phyloP scores from a whole-genome alignment of 2,329 filamentous ascomycete species.

The Scleromitrula shiraiana region DNA sequence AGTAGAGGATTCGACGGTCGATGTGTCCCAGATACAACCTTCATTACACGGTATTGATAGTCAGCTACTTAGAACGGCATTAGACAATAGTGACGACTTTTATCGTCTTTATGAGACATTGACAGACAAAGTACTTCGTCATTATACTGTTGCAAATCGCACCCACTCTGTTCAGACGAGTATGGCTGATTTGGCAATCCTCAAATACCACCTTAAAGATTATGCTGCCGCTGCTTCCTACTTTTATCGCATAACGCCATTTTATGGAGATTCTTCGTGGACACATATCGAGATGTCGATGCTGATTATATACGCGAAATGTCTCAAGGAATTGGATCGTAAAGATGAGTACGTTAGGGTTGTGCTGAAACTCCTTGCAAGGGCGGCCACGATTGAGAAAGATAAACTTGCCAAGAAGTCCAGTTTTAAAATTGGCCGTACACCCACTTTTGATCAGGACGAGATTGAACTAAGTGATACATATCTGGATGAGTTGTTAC shows the following conservation, averaged over 20 bases:
- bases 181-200: slow-evolving; percentile 75
- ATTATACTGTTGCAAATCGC: slow-evolving; percentile 74
- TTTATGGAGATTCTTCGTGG: slow-evolving; percentile 75
- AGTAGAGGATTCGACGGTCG: not conserved
- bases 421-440: slow-evolving; percentile 12
- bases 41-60: slow-evolving; percentile 43
- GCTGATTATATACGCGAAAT: slow-evolving; percentile 77
- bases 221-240: slow-evolving; percentile 66
- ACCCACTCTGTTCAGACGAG: slow-evolving; percentile 68
- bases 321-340: slow-evolving; percentile 67
- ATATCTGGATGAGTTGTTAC: slow-evolving; percentile 28
- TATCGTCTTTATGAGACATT: slow-evolving; percentile 63
- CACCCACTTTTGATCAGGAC: slow-evolving; percentile 11
- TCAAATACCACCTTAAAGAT: slow-evolving; percentile 72
- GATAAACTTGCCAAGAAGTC: slow-evolving; percentile 38
- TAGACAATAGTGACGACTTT: slow-evolving; percentile 56
- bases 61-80: slow-evolving; percentile 50
- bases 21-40: slow-evolving; percentile 7
- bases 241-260: slow-evolving; percentile 70
- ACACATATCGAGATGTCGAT: slow-evolving; percentile 71
- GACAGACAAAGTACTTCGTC: slow-evolving; percentile 76
- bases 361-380: slow-evolving; percentile 65
- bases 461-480: slow-evolving; percentile 16
- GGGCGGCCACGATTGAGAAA: slow-evolving; percentile 49
- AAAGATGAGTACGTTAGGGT: slow-evolving; percentile 74